These are phyloP conservation scores for Fagopyrum tataricum DNA, from an alignment of 148 eudicot species.

Conservation along the genomic window DNA sequence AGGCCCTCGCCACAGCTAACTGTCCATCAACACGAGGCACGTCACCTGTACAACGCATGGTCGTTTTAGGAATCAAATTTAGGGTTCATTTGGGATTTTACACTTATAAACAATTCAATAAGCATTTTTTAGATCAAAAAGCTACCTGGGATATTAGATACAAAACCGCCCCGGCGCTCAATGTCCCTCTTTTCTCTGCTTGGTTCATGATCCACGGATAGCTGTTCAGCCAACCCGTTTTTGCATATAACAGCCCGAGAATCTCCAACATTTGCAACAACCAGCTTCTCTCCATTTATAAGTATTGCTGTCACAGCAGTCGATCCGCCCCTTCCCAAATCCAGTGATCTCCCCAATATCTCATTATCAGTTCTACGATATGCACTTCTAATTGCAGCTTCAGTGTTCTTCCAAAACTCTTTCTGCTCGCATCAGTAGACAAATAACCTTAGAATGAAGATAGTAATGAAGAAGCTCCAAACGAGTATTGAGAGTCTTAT, in stretches of 20 bases:
- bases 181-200: constrained; percentile 67
- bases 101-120: neutral
- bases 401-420: constrained; percentile 65
- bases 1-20: constrained; percentile 77
- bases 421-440: constrained; percentile 29
- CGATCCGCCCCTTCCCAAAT: constrained; percentile 82
- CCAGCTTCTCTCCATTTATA: constrained; percentile 49
- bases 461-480: neutral
- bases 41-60: constrained; percentile 36
- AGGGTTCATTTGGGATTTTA: neutral
- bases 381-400: constrained; percentile 53
- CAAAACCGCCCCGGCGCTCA: constrained; percentile 72
- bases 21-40: constrained; percentile 82
- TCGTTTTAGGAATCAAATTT: constrained; percentile 11
- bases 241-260: constrained; percentile 75
- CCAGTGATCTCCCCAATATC: constrained; percentile 60
- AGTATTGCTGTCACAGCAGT: constrained; percentile 85
- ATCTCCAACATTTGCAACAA: constrained; percentile 83
- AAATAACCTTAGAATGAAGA: neutral
- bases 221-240: constrained; percentile 54
- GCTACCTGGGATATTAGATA: constrained; percentile 77
- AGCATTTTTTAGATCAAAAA: constrained; percentile 2
- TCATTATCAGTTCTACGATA: constrained; percentile 74
- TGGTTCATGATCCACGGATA: constrained; percentile 74
- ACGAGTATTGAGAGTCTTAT: neutral